These are phyloP conservation scores for Phytophthora meadii DNA, from an alignment of 352 stramenopile genomes.

Conservation along the genomic window DNA sequence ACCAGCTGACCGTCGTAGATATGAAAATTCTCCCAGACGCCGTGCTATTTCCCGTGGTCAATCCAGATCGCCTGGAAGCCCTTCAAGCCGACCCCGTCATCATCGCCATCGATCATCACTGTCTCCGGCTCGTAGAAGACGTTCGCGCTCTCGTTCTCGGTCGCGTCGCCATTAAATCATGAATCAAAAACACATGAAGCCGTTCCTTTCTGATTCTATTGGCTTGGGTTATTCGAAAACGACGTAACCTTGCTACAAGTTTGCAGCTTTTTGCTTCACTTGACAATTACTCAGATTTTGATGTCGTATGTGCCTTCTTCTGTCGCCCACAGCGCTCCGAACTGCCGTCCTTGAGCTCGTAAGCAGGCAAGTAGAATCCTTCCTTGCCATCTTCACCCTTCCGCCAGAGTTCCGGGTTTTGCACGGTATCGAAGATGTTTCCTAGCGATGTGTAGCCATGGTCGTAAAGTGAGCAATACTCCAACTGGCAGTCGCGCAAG, in stretches of 20 bases:
- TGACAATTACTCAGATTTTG: conserved; percentile 51
- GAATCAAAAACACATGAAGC: neutral
- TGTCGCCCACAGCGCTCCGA: conserved; percentile 82
- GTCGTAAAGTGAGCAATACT: conserved; percentile 93
- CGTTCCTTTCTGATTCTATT: conserved; percentile 22
- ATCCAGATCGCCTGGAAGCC: conserved; percentile 13
- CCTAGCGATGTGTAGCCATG: conserved; percentile 94
- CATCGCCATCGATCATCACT: conserved; percentile 27
- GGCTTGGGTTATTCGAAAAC: conserved; percentile 10
- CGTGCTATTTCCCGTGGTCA: conserved; percentile 11
- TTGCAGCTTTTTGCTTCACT: neutral
- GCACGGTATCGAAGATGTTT: conserved; percentile 95
- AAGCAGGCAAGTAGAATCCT: conserved; percentile 76
- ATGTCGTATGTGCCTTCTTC: conserved; percentile 76
- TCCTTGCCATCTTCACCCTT: conserved; percentile 60
- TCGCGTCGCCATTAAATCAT: conserved; percentile 26
- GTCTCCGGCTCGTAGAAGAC: conserved; percentile 21
- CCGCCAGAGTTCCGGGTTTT: conserved; percentile 92
- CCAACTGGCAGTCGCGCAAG: conserved; percentile 84
- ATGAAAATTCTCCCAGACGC: conserved; percentile 14
- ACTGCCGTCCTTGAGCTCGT: conserved; percentile 68
- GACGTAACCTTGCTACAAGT: conserved; percentile 6
- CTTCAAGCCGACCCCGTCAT: conserved; percentile 13
- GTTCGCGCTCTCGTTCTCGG: conserved; percentile 28
- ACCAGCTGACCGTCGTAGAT: conserved; percentile 17